A percentile compares a stretch with the other conserved stretches of the same genome.
Conservation (phyloP, 2,329 filamentous ascomycete genomes). For the Trichoderma sp. region DNA sequence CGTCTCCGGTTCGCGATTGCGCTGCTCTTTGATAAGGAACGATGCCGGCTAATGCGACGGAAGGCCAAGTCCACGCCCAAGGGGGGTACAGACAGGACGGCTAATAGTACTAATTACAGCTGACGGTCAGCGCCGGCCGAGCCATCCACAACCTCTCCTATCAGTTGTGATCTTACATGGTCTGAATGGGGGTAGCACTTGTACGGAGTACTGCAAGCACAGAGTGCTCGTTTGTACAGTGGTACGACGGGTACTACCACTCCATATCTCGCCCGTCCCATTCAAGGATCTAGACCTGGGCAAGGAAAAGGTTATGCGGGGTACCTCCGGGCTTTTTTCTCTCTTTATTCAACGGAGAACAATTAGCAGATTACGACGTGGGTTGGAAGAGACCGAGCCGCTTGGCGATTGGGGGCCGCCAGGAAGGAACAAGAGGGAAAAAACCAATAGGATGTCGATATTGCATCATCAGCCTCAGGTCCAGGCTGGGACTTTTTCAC, state of each 20-base stretch:
- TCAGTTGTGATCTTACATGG: background rate
- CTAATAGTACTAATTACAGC: background rate
- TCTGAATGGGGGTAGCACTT: background rate
- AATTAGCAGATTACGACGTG: background rate
- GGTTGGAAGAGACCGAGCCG: background rate
- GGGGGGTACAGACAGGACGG: slow-evolving; percentile 9
- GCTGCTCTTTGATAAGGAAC: background rate
- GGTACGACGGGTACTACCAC: background rate
- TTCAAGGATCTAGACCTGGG: background rate
- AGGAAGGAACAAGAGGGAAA: background rate
- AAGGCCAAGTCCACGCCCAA: background rate
- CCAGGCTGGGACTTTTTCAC: background rate
- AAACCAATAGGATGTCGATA: background rate
- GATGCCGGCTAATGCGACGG: slow-evolving; percentile 4
- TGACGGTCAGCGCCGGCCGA: slow-evolving; percentile 14
- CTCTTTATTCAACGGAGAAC: background rate
- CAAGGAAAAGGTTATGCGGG: background rate
- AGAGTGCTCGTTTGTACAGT: background rate
- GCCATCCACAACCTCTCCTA: background rate
- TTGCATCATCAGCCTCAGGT: slow-evolving; percentile 8
- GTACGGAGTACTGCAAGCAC: background rate
- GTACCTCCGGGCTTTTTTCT: background rate
- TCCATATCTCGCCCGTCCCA: background rate
- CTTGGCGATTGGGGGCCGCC: background rate
- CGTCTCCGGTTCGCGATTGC: background rate